These are phyloP conservation scores for Fraxinus sp. DNA, from an alignment of 305 asterid genomes.

Conservation along the genomic window DNA sequence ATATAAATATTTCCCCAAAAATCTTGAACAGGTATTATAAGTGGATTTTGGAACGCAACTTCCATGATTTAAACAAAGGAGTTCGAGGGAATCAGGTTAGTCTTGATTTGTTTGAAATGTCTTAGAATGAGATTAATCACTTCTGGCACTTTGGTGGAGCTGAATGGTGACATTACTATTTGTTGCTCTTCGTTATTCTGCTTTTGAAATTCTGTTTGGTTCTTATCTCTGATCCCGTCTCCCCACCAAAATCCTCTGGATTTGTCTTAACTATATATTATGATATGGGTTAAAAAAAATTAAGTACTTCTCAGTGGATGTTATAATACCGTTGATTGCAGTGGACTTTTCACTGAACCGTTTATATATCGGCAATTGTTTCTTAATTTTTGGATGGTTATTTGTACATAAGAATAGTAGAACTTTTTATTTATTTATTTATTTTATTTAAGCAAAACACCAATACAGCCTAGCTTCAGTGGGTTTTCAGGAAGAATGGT, in stretches of 20 bases:
- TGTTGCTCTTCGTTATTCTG: background rate
- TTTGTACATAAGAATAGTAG: slow-evolving; percentile 15
- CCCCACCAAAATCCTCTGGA: background rate
- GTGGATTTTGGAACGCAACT: slow-evolving; percentile 99
- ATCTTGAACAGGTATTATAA: slow-evolving; percentile 71
- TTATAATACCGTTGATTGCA: background rate
- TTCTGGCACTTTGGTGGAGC: slow-evolving; percentile 6
- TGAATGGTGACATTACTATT: background rate
- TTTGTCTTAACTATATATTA: background rate
- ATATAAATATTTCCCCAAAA: background rate
- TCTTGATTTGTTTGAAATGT: slow-evolving; percentile 20
- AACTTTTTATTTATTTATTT: background rate
- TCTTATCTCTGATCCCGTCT: slow-evolving; percentile 6
- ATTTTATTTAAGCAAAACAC: background rate
- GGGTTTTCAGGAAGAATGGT: slow-evolving; percentile 4
- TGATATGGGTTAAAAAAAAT: slow-evolving; percentile 11
- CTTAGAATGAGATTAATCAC: slow-evolving; percentile 18
- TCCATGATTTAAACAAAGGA: slow-evolving; percentile 96
- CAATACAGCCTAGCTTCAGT: background rate
- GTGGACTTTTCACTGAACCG: slow-evolving; percentile 14
- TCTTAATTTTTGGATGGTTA: background rate
- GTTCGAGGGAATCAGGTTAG: slow-evolving; percentile 98
- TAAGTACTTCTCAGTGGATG: slow-evolving; percentile 1
- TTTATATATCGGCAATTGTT: slow-evolving; percentile 9
- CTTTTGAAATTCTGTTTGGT: slow-evolving; percentile 17